These are phyloP conservation scores for Beauveria rudraprayagi DNA, from an alignment of 2,329 filamentous ascomycete species.

Conservation along the genomic window DNA sequence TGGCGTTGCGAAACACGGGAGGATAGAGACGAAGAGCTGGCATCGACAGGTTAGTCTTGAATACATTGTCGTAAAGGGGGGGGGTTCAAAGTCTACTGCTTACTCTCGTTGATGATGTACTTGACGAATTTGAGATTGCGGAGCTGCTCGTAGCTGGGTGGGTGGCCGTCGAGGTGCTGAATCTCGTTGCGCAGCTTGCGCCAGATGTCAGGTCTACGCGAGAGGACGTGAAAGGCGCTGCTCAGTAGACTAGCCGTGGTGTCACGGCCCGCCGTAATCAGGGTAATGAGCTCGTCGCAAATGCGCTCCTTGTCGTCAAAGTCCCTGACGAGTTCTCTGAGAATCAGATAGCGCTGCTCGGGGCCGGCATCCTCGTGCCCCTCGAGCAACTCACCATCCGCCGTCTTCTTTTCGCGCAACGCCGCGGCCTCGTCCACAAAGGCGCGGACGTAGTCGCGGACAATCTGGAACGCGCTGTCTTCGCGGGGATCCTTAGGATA, in stretches of 20 bases:
- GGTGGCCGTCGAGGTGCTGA: neutral
- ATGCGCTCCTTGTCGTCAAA: conserved; percentile 12
- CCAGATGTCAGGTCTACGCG: conserved; percentile 9
- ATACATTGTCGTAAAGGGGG: neutral
- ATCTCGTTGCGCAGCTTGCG: conserved; percentile 10
- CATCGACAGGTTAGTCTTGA: neutral
- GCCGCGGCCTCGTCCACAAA: neutral
- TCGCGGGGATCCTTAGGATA: neutral
- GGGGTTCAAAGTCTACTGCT: neutral
- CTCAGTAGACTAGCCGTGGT: conserved; percentile 18
- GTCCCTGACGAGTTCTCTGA: conserved; percentile 13
- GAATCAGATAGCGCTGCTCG: conserved; percentile 11
- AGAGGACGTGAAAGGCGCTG: conserved; percentile 17
- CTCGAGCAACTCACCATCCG: neutral
- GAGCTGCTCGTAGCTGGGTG: neutral
- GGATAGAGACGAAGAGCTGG: conserved; percentile 26
- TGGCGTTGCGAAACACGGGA: conserved; percentile 25
- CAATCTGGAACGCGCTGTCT: neutral
- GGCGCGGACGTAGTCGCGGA: neutral
- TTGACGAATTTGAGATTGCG: neutral
- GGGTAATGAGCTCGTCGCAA: conserved; percentile 14
- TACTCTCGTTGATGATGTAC: conserved; percentile 8
- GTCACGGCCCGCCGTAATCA: conserved; percentile 18
- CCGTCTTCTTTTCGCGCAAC: neutral
- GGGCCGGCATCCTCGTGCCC: neutral